phyloP scores from a whole-genome alignment of 1,284 basidiomycete species.

The Boletus semigastroideus region DNA sequence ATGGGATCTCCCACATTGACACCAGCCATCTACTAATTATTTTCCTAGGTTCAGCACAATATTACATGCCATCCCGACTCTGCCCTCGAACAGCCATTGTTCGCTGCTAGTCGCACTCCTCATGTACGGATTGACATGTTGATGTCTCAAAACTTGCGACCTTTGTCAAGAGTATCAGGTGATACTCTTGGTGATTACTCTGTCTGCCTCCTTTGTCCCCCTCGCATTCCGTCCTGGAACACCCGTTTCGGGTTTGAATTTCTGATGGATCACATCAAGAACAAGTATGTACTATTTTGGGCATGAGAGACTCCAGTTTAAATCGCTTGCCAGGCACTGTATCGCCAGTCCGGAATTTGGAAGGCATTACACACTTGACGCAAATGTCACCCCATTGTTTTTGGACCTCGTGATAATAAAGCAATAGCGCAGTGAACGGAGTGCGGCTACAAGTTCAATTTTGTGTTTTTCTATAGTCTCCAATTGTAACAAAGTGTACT shows the following conservation, averaged over 20 bases:
- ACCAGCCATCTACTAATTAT: background rate
- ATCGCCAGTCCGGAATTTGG: slow-evolving; percentile 21
- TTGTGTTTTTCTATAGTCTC: background rate
- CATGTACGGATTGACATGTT: background rate
- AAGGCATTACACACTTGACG: slow-evolving; percentile 22
- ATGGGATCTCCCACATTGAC: background rate
- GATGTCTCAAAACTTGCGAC: background rate
- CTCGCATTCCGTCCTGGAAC: slow-evolving; percentile 30
- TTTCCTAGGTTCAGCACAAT: slow-evolving; percentile 21
- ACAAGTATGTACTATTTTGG: slow-evolving; percentile 15
- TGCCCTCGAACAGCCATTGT: slow-evolving; percentile 12
- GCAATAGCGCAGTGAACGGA: background rate
- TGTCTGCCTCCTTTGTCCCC: slow-evolving; percentile 28
- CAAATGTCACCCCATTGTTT: slow-evolving; percentile 24
- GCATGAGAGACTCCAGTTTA: background rate
- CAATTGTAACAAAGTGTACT: no score
- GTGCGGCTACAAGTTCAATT: no score
- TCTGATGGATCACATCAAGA: slow-evolving; percentile 22
- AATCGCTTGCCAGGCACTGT: slow-evolving; percentile 17
- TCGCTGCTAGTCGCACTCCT: background rate
- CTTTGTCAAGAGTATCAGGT: slow-evolving; percentile 1
- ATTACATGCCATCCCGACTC: slow-evolving; percentile 17
- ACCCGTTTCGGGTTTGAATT: slow-evolving; percentile 20
- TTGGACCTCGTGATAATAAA: slow-evolving; percentile 9
- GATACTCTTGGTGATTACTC: slow-evolving; percentile 16